phyloP scores from a whole-genome alignment of 2,329 filamentous ascomycete genomes.

The Huntiella abstrusa region DNA sequence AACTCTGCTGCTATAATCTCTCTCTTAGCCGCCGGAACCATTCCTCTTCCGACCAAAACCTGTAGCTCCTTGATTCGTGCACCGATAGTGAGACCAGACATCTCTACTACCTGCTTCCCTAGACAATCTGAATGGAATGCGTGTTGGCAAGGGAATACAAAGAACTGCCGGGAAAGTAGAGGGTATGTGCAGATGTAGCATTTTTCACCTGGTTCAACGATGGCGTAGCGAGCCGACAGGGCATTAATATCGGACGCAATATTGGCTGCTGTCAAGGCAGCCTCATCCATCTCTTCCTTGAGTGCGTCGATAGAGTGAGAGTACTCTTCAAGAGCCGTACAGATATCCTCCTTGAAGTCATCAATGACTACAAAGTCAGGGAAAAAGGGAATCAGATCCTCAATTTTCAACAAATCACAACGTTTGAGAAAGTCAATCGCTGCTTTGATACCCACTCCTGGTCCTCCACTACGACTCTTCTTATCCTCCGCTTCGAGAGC shows the following conservation, averaged over 20 bases:
- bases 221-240: constrained; percentile 77
- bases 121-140: constrained; percentile 93
- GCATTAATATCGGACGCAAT: constrained; percentile 79
- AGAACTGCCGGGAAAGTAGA: constrained; percentile 78
- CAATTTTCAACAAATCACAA: constrained; percentile 81
- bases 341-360: constrained; percentile 98
- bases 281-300: constrained; percentile 91
- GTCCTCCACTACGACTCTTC: background rate
- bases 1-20: constrained; percentile 75
- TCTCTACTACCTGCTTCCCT: constrained; percentile 66
- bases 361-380: constrained; percentile 97
- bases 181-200: constrained; percentile 81
- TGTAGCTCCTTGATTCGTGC: constrained; percentile 74
- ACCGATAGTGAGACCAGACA: constrained; percentile 55
- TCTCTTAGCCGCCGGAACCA: constrained; percentile 49
- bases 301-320: constrained; percentile 73
- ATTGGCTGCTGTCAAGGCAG: constrained; percentile 67
- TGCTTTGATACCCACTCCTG: constrained; percentile 58
- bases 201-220: constrained; percentile 88
- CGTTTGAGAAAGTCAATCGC: constrained; percentile 87
- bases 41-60: constrained; percentile 58
- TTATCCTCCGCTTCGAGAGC: background rate
- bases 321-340: constrained; percentile 81
- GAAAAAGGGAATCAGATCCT: constrained; percentile 95
- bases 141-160: constrained; percentile 96